Evolutionary conservation across 129 eudicot species (phyloP).

Genomic region (Helianthus tuberosus): DNA sequence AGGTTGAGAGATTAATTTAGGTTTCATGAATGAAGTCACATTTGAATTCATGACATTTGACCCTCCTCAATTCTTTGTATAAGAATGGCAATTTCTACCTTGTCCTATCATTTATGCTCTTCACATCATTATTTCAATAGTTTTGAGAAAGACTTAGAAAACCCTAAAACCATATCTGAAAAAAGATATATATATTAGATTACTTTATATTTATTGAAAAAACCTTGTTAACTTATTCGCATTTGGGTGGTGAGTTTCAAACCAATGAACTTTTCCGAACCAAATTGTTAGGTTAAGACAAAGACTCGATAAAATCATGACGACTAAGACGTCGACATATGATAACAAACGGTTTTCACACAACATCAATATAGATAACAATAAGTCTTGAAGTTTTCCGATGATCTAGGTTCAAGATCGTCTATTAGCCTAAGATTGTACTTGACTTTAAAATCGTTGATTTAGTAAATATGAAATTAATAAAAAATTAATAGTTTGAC

Average conservation of each 20-base stretch:
- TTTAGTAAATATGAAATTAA: too few relatives aligned
- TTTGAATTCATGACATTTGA: slow-evolving; percentile 40
- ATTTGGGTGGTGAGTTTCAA: not conserved
- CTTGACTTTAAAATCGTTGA: too few relatives aligned
- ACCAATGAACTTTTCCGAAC: not conserved
- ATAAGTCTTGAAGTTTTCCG: not conserved
- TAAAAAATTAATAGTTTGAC: too few relatives aligned
- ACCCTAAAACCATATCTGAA: not conserved
- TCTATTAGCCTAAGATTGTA: too few relatives aligned
- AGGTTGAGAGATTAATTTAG: slow-evolving; percentile 39
- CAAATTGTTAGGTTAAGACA: not conserved
- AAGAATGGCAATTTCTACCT: slow-evolving; percentile 7
- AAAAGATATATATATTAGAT: not conserved
- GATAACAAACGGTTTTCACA: too few relatives aligned
- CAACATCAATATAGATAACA: not conserved
- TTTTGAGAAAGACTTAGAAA: not conserved
- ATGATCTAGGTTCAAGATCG: not conserved
- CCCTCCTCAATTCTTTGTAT: slow-evolving; percentile 34
- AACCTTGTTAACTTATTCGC: not conserved
- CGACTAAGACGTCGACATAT: not conserved
- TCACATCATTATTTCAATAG: not conserved
- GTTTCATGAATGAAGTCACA: slow-evolving; percentile 46
- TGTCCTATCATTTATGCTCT: slow-evolving; percentile 11
- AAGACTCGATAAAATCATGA: not conserved
- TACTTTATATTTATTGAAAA: not conserved